Evolutionary conservation across 2,329 filamentous ascomycete species (phyloP), one percentile per base, ranked within the genome.

Genomic region (Ophiostoma himal-ulmi): DNA sequence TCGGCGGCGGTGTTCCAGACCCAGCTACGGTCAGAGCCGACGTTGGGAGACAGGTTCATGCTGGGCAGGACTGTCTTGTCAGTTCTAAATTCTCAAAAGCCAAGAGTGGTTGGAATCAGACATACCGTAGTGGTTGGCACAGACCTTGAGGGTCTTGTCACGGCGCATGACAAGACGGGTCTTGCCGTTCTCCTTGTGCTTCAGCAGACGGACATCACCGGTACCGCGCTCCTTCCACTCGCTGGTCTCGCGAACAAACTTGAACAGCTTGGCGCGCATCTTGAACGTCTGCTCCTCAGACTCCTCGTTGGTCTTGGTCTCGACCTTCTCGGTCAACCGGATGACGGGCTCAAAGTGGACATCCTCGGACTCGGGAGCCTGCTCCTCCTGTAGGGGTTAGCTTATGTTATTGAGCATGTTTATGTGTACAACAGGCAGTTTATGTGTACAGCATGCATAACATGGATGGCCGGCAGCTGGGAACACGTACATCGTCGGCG

Each of bases 211-310:
- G 74, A 98, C 94, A 78, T 98, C 94, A 77, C 95, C 95, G 75
- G 95, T 98, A 75, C 95, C 95, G 79, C 95, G 91, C 89, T 99
- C 95, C 87, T 98, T 99, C 95, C 95, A 99, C 85, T 98, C 95
- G 81, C 90, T 90, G 76, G 86, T 88, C 69, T 97, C 93, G 76
- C 91, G 88, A 82, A 97, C 90, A 81, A 98, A 99, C 84, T 94
- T 94, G 90, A 99, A 99, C 75, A 99, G 91, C 88, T 99, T 99
- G 79, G 95, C 95, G 77, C 95, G 92, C 94, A 98, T 97, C 90
- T 98, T 98, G 89, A 98, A 99, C 54, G 89, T 86, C 84, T 97
- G 92, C 85, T 98, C 94, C 86, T 99, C 95, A 65, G 90, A 88
- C 86, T 99, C 95, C 83, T 99, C 95, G 84, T 97, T 96, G 81